These are phyloP conservation scores for Elasticomyces elasticus DNA, from an alignment of 495 filamentous ascomycete genomes.

Conservation along the genomic window DNA sequence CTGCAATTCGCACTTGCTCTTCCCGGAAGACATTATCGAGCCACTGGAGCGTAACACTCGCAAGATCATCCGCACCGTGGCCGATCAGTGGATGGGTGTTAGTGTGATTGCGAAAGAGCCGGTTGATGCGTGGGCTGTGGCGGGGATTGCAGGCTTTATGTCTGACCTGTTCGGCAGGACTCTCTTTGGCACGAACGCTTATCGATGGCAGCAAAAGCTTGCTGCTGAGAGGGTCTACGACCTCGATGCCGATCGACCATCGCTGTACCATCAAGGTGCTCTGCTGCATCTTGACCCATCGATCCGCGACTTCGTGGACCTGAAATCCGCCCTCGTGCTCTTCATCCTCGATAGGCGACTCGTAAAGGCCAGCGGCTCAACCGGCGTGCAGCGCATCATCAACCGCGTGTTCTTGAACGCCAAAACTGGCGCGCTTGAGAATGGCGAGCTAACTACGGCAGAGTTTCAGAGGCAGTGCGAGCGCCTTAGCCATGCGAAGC, in stretches of 20 bases:
- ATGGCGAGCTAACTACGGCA: constrained; percentile 61
- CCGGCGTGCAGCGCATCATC: constrained; percentile 76
- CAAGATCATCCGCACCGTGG: constrained; percentile 67
- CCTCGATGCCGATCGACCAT: constrained; percentile 70
- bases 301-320: constrained; percentile 75
- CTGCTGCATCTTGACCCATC: constrained; percentile 68
- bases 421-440: constrained; percentile 63
- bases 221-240: constrained; percentile 73
- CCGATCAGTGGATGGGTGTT: constrained; percentile 90
- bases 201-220: constrained; percentile 79
- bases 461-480: constrained; percentile 75
- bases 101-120: constrained; percentile 71
- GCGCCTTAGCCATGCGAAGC: constrained; percentile 69
- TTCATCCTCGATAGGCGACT: constrained; percentile 88
- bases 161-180: constrained; percentile 81
- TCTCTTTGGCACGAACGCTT: constrained; percentile 89
- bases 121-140: constrained; percentile 81
- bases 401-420: constrained; percentile 69
- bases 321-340: constrained; percentile 85
- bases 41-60: constrained; percentile 68
- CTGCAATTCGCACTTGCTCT: constrained; percentile 78
- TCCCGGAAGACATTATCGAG: constrained; percentile 71
- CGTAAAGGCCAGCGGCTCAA: constrained; percentile 72
- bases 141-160: constrained; percentile 87
- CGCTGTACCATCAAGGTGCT: constrained; percentile 68